phyloP scores from a whole-genome alignment of 2,329 filamentous ascomycete species.

The Botrytis aclada region DNA sequence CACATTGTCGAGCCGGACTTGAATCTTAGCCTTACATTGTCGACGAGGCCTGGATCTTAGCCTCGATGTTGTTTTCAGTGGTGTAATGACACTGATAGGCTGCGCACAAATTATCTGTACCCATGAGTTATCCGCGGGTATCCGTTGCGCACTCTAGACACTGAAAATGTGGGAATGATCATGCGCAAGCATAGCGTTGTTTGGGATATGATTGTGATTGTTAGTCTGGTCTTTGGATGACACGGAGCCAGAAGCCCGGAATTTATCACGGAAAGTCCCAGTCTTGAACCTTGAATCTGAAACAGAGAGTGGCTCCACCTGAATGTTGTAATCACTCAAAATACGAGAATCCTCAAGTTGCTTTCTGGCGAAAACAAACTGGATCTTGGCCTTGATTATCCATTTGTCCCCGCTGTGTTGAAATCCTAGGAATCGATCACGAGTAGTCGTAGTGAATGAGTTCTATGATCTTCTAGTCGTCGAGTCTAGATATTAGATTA shows the following conservation, averaged over 20 bases:
- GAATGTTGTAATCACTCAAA: not conserved
- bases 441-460: not conserved
- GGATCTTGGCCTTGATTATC: not conserved
- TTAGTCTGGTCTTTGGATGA: not conserved
- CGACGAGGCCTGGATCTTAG: not conserved
- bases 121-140: too few relatives aligned
- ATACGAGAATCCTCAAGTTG: not conserved
- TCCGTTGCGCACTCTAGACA: too few relatives aligned
- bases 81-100: not conserved
- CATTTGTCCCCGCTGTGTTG: not conserved
- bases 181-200: not conserved
- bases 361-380: not conserved
- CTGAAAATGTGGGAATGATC: not conserved
- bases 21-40: not conserved
- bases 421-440: not conserved
- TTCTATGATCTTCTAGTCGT: not conserved
- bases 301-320: not conserved
- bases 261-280: not conserved
- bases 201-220: not conserved
- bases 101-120: too few relatives aligned
- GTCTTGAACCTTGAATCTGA: not conserved
- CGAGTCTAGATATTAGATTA: not conserved
- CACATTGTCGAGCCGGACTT: not conserved
- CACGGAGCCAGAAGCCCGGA: not conserved
- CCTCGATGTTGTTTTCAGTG: not conserved